Evolutionary conservation across 148 eudicot species (phyloP), one percentile per base, ranked within the genome.

Genomic region (Oxyria digyna): DNA sequence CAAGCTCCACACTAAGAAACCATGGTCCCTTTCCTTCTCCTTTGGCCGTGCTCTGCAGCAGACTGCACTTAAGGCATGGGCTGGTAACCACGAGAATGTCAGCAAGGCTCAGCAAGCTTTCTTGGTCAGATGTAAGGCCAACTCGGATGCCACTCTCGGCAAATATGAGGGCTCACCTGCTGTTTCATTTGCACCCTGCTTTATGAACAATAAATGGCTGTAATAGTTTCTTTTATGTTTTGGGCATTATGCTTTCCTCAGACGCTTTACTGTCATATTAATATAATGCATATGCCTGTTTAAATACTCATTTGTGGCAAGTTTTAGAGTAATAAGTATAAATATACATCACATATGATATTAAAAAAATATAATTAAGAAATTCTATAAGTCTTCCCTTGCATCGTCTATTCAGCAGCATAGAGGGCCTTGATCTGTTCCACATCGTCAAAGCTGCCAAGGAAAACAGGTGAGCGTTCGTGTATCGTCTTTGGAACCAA

Each of bases 21-120:
- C 96, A 71, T 92, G 98, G 98, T 74, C 78, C 15, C 81, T 92
- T 1, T 80, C 91, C 12, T 92, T 92, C 88, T 92, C 98, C 0
- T 92, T 82, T 12, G 98, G 98, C 21, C 87, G 98, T 71, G 98
- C 98, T 40, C 94, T 92, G 43, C 98, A 92, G 79, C 77, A 70
- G 62, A 92, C 96, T 74, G 89, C 98, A 48, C 94, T 92, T 23
- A 92, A 92, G 93, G 83, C 98, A 4, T 92, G 98, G 98, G 5
- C 27, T 23, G 98, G 98, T 0, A 92, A 92, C 70, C 77, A 72
- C 17, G 98, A 87, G 76, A 92, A 92, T 37, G 69, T 84, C 3
- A 10, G 2, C 50, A 84, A 85, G 77, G 98, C 98, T 13, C 98
- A 92, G 66, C 85, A 79, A 11, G 87, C 81, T 0, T 84, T 92